Evolutionary conservation across 163 green algal species (phyloP).

Genomic region (Coccomyxa subellipsoidea): DNA sequence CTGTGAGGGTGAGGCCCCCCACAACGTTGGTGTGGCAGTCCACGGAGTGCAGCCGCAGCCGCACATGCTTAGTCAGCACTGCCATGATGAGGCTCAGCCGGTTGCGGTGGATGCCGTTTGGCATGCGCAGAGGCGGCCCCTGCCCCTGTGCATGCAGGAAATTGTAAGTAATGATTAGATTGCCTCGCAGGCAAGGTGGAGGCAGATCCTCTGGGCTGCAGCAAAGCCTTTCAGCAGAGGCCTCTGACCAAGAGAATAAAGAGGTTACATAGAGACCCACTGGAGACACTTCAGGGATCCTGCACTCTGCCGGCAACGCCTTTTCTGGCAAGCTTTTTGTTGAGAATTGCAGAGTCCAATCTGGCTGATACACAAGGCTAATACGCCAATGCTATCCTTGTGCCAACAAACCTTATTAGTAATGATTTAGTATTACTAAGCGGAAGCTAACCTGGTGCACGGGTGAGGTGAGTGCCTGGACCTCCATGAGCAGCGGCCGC

Average conservation of each 20-base stretch:
- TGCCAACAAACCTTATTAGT: neutral
- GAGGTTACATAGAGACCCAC: too few relatives aligned
- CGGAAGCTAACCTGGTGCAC: constrained; percentile 18
- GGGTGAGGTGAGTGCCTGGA: constrained; percentile 64
- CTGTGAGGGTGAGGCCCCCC: constrained; percentile 60
- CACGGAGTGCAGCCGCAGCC: constrained; percentile 34
- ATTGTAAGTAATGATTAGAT: too few relatives aligned
- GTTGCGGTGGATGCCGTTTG: constrained; percentile 48
- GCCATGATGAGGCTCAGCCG: constrained; percentile 69
- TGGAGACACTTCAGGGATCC: too few relatives aligned
- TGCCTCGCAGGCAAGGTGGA: too few relatives aligned
- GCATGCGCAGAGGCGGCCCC: constrained; percentile 32
- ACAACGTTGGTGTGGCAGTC: constrained; percentile 79
- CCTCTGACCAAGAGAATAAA: too few relatives aligned
- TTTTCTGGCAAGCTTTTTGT: too few relatives aligned
- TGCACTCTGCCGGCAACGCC: too few relatives aligned
- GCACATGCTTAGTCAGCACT: constrained; percentile 74
- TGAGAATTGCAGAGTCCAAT: too few relatives aligned
- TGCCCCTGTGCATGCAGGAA: constrained; percentile 13
- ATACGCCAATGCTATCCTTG: too few relatives aligned
- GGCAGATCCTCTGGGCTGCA: too few relatives aligned
- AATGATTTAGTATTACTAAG: neutral
- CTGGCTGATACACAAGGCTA: too few relatives aligned
- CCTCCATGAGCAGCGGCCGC: constrained; percentile 70
- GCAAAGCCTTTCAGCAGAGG: too few relatives aligned